Base-by-base conservation (phyloP, 2,329 filamentous ascomycete species). In the Fonsecaea pugnacius region DNA sequence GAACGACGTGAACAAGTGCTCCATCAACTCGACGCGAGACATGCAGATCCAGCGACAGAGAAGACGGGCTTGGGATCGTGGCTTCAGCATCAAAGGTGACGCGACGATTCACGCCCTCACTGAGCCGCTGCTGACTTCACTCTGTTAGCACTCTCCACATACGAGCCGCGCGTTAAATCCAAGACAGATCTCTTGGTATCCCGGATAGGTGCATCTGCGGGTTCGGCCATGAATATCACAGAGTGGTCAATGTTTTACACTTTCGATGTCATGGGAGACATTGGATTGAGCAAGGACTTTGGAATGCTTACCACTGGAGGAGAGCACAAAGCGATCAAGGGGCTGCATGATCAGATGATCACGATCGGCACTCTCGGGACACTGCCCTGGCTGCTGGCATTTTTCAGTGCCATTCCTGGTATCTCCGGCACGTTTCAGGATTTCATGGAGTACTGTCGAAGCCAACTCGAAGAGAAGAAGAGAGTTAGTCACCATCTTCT, bases 181-280 rank as follows among this genome's bases (percentile, higher is more conserved):
- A 48, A 48, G 21, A 48, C 43, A 27, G 43, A 48, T 48, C 43
- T 48, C 8, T 27, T 48, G 18, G 10, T 48, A 4, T 48, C 43
- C 4, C 43, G 21, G 7, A 48, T 48, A n/a, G 43, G 18, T 27
- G 9, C 18, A 10, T 14, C 10, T 1, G 21, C 3, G 27, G 43
- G 21, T 4, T 48, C 43, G 43, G 8, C 43, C 18, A 48, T 48
- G 43, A 48, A 48, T 24, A 48, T 48, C 43, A 48, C 43, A 7
- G 43, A 48, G 21, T 48, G 43, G 43, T 48, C 43, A 14, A 48
- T 48, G 43, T 48, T 48, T 48, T 48, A 48, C 21, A 48, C 43
- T 12, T 48, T 48, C 21, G 43, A 48, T 27, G 43, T 48, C 43
- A 48, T 48, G 43, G 43, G 43, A 9, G 43, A 48, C 21, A 48